Conservation (phyloP, 2,329 filamentous ascomycete species). For the Xylariaceae sp. region DNA sequence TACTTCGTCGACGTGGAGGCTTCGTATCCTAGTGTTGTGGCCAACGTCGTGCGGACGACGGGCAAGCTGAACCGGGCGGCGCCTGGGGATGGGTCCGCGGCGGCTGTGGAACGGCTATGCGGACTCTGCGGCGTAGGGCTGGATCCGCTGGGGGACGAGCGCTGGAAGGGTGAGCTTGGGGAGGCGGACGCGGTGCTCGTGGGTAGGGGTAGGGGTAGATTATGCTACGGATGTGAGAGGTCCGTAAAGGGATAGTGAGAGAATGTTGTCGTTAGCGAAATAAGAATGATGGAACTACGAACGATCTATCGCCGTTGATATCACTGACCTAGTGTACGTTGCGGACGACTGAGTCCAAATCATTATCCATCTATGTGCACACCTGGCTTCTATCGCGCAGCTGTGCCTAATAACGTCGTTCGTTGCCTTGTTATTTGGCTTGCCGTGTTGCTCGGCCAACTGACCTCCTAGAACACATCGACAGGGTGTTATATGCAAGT, state of each 20-base stretch:
- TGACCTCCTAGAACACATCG: too few species aligned
- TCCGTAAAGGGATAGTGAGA: conserved; percentile 49
- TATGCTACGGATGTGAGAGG: conserved; percentile 74
- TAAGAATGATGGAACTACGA: background rate
- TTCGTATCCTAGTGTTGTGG: conserved; percentile 84
- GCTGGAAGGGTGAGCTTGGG: conserved; percentile 59
- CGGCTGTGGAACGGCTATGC: conserved; percentile 44
- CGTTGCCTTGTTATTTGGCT: too few species aligned
- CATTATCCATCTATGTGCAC: background rate
- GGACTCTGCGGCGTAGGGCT: conserved; percentile 66
- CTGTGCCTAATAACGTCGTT: background rate
- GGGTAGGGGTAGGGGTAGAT: conserved; percentile 24
- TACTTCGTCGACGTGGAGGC: conserved; percentile 86
- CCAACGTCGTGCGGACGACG: conserved; percentile 92
- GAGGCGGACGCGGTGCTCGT: conserved; percentile 29
- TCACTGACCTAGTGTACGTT: too few species aligned
- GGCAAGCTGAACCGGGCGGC: conserved; percentile 62
- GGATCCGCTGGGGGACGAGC: conserved; percentile 58
- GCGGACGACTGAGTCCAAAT: too few species aligned
- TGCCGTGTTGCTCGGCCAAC: too few species aligned
- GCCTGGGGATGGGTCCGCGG: conserved; percentile 6
- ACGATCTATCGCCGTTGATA: too few species aligned
- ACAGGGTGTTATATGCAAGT: too few species aligned
- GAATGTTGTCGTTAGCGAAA: background rate
- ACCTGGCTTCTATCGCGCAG: background rate